Evolutionary conservation across 805 yeast genomes (phyloP).

Genomic region (Spathaspora sp.): DNA sequence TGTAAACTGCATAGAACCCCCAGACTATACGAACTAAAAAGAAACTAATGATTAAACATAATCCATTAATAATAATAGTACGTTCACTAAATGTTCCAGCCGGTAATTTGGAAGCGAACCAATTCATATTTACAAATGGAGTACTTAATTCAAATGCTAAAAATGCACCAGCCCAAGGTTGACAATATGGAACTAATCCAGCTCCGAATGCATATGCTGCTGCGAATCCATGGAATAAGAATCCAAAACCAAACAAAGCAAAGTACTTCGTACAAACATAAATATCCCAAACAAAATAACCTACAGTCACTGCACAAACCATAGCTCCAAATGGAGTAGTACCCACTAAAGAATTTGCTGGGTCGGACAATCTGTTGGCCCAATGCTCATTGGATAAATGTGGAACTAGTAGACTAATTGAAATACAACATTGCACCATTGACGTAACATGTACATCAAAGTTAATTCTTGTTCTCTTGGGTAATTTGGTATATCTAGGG

Average conservation of each 20-base stretch:
- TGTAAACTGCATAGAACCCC: slow-evolving; percentile 74
- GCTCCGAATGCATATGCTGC: slow-evolving; percentile 70
- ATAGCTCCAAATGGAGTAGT: slow-evolving; percentile 73
- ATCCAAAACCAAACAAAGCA: slow-evolving; percentile 74
- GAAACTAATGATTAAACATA: slow-evolving; percentile 63
- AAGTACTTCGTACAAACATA: slow-evolving; percentile 62
- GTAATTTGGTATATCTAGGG: slow-evolving; percentile 46
- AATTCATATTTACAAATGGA: slow-evolving; percentile 91
- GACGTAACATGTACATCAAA: slow-evolving; percentile 92
- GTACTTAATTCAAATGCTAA: slow-evolving; percentile 84
- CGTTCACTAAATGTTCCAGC: slow-evolving; percentile 55
- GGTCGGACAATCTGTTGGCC: slow-evolving; percentile 35
- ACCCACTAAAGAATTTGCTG: slow-evolving; percentile 49
- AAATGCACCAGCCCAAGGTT: slow-evolving; percentile 80
- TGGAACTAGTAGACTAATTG: slow-evolving; percentile 59
- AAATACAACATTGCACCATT: slow-evolving; percentile 73
- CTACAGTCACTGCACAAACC: slow-evolving; percentile 67
- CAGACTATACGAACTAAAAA: slow-evolving; percentile 77
- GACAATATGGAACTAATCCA: slow-evolving; percentile 68
- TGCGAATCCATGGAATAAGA: slow-evolving; percentile 77
- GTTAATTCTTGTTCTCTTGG: slow-evolving; percentile 52
- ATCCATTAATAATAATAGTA: slow-evolving; percentile 64
- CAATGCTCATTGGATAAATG: slow-evolving; percentile 56
- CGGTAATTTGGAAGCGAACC: slow-evolving; percentile 83
- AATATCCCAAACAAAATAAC: slow-evolving; percentile 92